Evolutionary conservation across 2,329 filamentous ascomycete genomes (phyloP).

Genomic region (Aspergillus oerlinghausenensis): DNA sequence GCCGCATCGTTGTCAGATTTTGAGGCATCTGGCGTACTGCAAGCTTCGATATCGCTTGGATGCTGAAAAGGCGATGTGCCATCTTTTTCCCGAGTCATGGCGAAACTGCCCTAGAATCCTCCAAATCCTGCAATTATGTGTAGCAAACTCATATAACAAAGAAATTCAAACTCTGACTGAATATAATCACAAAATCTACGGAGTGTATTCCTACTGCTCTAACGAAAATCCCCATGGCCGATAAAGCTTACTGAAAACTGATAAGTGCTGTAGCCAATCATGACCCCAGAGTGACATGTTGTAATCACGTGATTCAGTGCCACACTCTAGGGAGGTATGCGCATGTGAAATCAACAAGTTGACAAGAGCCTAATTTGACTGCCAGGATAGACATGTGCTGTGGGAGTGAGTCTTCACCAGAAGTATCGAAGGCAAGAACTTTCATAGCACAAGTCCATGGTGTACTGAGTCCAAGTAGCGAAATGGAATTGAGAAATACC

Average conservation of each 20-base stretch:
- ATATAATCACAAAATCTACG: background rate
- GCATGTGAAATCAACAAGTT: background rate
- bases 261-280: constrained; percentile 3
- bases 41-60: constrained; percentile 8
- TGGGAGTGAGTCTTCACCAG: background rate
- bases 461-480: background rate
- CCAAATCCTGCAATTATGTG: background rate
- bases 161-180: background rate
- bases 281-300: constrained; percentile 6
- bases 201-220: background rate
- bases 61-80: background rate
- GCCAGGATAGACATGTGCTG: background rate
- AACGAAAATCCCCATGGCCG: background rate
- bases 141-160: background rate
- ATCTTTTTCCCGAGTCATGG: constrained; percentile 3
- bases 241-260: background rate
- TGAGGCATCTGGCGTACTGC: background rate
- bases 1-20: background rate
- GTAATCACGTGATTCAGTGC: background rate
- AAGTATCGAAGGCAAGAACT: background rate
- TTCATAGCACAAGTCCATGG: background rate
- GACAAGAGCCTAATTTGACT: background rate
- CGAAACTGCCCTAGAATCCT: background rate
- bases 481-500: background rate
- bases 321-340: background rate